Percentiles rank a stretch among this genome's conserved stretches.
Conservation (phyloP, 2,329 filamentous ascomycete genomes). For the Eutypa lata region DNA sequence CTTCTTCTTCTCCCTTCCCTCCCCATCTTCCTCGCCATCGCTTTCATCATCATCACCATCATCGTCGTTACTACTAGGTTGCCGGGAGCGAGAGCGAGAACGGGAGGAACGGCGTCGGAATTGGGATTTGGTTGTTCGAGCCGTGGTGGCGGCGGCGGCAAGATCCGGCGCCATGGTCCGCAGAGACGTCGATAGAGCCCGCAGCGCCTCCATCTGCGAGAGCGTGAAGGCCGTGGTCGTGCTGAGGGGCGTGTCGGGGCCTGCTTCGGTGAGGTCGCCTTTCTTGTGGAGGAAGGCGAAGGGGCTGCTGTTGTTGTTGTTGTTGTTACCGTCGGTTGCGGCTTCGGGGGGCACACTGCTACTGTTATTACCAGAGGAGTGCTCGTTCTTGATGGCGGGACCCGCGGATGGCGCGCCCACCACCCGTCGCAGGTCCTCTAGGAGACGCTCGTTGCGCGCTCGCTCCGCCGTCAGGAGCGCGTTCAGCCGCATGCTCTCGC, state of each 20-base stretch:
- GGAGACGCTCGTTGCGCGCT: constrained; percentile 39
- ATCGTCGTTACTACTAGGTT: constrained; percentile 13
- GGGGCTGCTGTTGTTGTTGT: constrained; percentile 24
- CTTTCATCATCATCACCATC: constrained; percentile 29
- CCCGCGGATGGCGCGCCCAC: constrained; percentile 14
- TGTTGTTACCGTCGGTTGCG: constrained; percentile 3
- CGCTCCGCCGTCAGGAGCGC: constrained; percentile 55
- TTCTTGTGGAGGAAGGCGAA: constrained; percentile 59
- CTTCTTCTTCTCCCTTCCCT: constrained; percentile 9
- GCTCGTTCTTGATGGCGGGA: constrained; percentile 10
- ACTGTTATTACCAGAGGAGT: constrained; percentile 10
- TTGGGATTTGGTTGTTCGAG: not conserved
- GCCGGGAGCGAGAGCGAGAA: no score
- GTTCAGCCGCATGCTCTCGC: constrained; percentile 48
- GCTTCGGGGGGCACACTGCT: not conserved
- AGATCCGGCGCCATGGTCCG: constrained; percentile 66
- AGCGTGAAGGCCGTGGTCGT: constrained; percentile 77
- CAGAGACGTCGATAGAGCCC: constrained; percentile 59
- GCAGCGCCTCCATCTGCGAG: constrained; percentile 77
- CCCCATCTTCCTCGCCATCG: constrained; percentile 27
- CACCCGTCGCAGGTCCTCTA: constrained; percentile 30
- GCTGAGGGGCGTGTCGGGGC: constrained; percentile 54
- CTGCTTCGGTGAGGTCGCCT: constrained; percentile 48
- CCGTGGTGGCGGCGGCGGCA: constrained; percentile 4
- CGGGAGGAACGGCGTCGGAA: constrained; percentile 6